Evolutionary conservation across 2,329 filamentous ascomycete genomes (phyloP), one percentile per base, ranked within the genome.

Genomic region (Westerdykella sp.): DNA sequence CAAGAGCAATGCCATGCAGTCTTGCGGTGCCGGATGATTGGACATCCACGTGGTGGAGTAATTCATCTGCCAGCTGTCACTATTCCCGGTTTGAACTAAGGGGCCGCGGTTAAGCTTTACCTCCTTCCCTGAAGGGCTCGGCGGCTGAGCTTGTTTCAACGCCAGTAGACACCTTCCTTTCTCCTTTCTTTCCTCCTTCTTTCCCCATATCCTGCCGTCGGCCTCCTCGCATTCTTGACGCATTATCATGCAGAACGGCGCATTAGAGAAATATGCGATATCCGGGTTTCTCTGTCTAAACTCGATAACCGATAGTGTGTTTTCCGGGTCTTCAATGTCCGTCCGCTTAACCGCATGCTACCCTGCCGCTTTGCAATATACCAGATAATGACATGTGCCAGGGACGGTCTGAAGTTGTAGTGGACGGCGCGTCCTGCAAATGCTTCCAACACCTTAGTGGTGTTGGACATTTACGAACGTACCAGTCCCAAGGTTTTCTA

Each of bases 111-210:
- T 12, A 42, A n/a, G 25, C 39, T 35, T 37, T 43, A 21, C 44
- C 25, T 46, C 43, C 37, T 32, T 34, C 41, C 43, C 34, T 18
- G n/a, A n/a, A n/a, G n/a, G n/a, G n/a, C n/a, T n/a, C n/a, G n/a
- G n/a, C n/a, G n/a, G 39, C 41, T 31, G 54, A 51, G 44, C 47
- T 54, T 55, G 46, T 54, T 51, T 46, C 44, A 47, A 54, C 51
- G 11, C 46, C 46, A 9, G 13, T n/a, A 14, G 16, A 9, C 13
- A 11, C 32, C n/a, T 28, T 12, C 25, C 14, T 31, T 15, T 40
- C 39, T 21, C 6, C n/a, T 2, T 39, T n/a, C 18, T 23, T 16
- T 34, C 35, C 30, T 40, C n/a, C 32, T 40, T 30, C 37, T 35
- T 4, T 35, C 7, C 34, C 31, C 23, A 30, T 37, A 31, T 39